A percentile compares a stretch with the other conserved stretches of the same genome.
Conservation (phyloP, 345 rosid genomes). For the Trapa incisa region DNA sequence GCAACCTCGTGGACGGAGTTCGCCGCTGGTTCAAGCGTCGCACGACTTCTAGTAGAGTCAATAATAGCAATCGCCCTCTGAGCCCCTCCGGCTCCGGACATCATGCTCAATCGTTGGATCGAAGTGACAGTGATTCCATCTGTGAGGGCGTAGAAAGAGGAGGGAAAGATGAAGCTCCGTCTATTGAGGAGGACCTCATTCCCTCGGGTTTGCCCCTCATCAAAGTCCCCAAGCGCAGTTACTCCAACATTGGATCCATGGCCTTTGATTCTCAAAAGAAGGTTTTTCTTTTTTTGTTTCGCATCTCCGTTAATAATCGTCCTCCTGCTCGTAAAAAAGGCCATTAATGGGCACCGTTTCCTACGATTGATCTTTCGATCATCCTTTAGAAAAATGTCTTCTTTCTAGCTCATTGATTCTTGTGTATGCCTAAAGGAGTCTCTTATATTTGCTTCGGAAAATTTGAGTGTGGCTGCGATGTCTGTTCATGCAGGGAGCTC, state of each 20-base stretch:
- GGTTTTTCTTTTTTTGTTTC: conserved; percentile 20
- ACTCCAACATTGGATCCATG: conserved; percentile 31
- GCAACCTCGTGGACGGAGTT: conserved; percentile 11
- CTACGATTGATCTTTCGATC: not conserved
- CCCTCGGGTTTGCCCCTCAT: conserved; percentile 30
- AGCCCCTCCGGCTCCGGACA: not conserved
- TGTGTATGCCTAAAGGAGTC: not conserved
- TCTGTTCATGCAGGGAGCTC: conserved; percentile 32
- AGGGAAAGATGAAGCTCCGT: not conserved
- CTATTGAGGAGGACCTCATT: conserved; percentile 35
- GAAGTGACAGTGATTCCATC: not conserved
- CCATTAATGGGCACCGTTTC: not conserved
- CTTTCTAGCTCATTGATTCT: not conserved
- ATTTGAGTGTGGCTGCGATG: not conserved
- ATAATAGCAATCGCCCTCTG: not conserved
- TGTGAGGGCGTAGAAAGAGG: not conserved
- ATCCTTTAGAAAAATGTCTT: not conserved
- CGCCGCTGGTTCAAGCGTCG: conserved; percentile 15
- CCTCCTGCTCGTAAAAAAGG: not conserved
- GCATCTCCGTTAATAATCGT: not conserved
- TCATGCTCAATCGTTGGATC: not conserved
- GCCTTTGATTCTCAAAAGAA: conserved; percentile 47
- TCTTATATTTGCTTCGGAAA: not conserved
- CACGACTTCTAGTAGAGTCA: conserved; percentile 3
- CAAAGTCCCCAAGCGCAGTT: conserved; percentile 47